Base-by-base conservation (phyloP, 148 eudicot genomes). In the Rhododendron vialii region DNA sequence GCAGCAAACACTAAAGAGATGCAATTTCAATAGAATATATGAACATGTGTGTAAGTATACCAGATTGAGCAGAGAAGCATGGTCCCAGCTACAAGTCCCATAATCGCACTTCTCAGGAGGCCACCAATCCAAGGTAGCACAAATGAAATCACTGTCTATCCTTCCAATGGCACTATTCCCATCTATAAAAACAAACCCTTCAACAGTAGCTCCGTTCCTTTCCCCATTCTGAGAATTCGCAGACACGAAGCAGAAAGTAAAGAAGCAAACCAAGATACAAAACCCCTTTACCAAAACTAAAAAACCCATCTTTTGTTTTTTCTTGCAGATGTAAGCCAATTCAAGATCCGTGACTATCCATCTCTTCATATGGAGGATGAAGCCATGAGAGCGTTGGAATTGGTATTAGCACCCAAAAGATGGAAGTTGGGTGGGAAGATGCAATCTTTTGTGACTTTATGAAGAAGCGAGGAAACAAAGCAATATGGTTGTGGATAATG, bases 51-150 rank as follows among this genome's bases (percentile, higher is more conserved):
- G 61, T 0, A 18, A 86, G 84, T 55, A 81, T 89, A 96, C 99
- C 95, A 96, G 87, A 92, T 96, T 95, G 82, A 96, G 94, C 22
- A 96, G 89, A 88, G 99, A 96, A 92, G 99, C 93, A 82, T 90
- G 92, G 71, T 43, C 98, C 98, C 99, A 96, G 83, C 92, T 84
- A 82, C 99, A 96, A 89, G 94, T 92, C 7, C 95, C 95, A 92
- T 96, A 96, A 79, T 96, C 98, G 92, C 99, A 96, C 86, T 95
- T 96, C 87, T 95, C 91, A 92, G 96, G 95, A 53, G 99, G 99
- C 99, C 99, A 96, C 99, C 98, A 96, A 91, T 96, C 99, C 91
- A 96, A 84, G 11, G 98, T 96, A 2, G 99, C 98, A 90, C 99
- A 95, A 9, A 96, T 89, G 86, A 91, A 96, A 91, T 94, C 92